phyloP scores from a whole-genome alignment of 768 basidiomycete species.

The Leccinum variicolor region DNA sequence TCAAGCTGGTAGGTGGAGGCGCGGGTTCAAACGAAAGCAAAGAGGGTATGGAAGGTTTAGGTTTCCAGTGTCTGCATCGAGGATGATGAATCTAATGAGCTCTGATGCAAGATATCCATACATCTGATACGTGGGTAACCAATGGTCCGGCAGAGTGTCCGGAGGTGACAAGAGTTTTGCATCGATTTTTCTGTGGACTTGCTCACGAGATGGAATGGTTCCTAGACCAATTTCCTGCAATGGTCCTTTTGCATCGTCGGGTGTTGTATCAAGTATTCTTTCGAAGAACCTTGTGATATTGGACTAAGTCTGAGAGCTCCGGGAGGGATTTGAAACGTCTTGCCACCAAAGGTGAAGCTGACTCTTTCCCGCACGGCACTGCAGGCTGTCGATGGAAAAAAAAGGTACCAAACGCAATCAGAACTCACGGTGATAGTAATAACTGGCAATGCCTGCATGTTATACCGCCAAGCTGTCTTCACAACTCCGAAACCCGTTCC shows the following conservation, averaged over 20 bases:
- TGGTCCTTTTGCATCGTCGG: constrained; percentile 38
- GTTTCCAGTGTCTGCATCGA: constrained; percentile 65
- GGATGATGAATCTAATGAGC: constrained; percentile 9
- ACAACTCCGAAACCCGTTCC: no score
- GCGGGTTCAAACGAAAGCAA: constrained; percentile 66
- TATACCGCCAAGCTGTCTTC: no score
- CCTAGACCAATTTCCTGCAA: constrained; percentile 59
- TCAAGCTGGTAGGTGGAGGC: constrained; percentile 68
- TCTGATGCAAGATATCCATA: constrained; percentile 35
- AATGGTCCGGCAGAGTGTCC: constrained; percentile 60
- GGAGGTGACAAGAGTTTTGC: constrained; percentile 70
- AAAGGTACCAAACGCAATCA: no score
- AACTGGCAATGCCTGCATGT: no score
- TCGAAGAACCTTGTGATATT: no score
- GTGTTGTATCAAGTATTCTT: constrained; percentile 43
- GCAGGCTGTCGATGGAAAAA: no score
- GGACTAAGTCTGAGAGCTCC: no score
- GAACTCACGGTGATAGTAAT: no score
- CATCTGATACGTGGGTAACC: constrained; percentile 84
- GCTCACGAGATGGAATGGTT: constrained; percentile 52
- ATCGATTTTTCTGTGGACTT: constrained; percentile 70
- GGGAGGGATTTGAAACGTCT: no score
- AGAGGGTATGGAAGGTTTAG: constrained; percentile 55
- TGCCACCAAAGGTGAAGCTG: no score
- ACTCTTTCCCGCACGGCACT: no score